Evolutionary conservation across 2,329 filamentous ascomycete genomes (phyloP).

Genomic region (Ceratocystis papillata): DNA sequence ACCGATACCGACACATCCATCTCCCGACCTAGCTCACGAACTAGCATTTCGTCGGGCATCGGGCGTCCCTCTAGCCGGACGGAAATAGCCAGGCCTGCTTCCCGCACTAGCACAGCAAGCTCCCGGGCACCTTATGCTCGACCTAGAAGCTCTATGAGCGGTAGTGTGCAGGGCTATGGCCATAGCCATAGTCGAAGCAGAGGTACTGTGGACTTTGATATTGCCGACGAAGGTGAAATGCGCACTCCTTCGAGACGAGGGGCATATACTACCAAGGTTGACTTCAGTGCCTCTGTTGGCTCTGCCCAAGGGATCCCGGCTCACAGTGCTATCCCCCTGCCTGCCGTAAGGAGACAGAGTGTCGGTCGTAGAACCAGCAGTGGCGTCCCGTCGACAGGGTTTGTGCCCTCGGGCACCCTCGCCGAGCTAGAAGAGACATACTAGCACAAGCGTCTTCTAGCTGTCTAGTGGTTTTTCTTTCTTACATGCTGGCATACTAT

Average conservation of each 20-base stretch:
- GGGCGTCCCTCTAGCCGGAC: conserved; percentile 45
- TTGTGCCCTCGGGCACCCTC: conserved; percentile 30
- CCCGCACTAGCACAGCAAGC: conserved; percentile 48
- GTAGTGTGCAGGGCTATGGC: conserved; percentile 47
- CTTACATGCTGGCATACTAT: no score
- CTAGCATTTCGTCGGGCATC: conserved; percentile 46
- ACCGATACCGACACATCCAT: conserved; percentile 34
- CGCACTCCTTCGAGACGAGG: conserved; percentile 47
- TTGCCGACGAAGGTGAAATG: conserved; percentile 35
- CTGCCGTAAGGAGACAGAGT: conserved; percentile 28
- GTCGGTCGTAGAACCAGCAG: conserved; percentile 35
- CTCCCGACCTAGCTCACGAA: conserved; percentile 63
- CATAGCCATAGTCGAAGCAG: conserved; percentile 36
- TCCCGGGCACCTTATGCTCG: conserved; percentile 53
- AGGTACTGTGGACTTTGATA: conserved; percentile 42
- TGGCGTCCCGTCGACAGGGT: conserved; percentile 27
- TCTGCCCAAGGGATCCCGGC: conserved; percentile 34
- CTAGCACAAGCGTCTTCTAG: conserved; percentile 29
- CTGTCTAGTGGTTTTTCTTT: conserved; percentile 18
- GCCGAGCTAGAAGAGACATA: conserved; percentile 47
- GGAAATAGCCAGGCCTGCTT: conserved; percentile 51
- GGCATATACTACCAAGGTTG: conserved; percentile 42
- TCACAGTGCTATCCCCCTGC: conserved; percentile 39
- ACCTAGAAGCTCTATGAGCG: conserved; percentile 60
- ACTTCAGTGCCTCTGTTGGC: conserved; percentile 27